Percentiles rank a stretch among this genome's conserved stretches.
Evolutionary conservation across 495 filamentous ascomycete species (phyloP).

Genomic region (Tirmania nivea): DNA sequence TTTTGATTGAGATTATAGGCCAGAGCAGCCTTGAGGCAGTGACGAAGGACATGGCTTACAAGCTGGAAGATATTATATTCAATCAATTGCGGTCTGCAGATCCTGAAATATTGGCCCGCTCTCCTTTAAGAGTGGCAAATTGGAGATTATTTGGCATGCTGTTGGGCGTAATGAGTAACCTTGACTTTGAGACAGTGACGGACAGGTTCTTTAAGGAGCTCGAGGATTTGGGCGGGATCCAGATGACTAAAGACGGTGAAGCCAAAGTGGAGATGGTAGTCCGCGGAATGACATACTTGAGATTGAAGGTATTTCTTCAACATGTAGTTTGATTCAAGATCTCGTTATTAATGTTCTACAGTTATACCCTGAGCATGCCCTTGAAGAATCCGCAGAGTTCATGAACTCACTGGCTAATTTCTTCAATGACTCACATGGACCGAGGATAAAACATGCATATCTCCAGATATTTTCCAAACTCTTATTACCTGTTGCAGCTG

Average conservation of each 20-base stretch:
- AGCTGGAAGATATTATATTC: constrained; percentile 85
- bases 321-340: constrained; percentile 4
- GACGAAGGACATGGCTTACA: constrained; percentile 69
- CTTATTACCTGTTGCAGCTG: constrained; percentile 68
- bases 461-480: constrained; percentile 76
- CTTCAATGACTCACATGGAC: constrained; percentile 66
- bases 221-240: constrained; percentile 42
- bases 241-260: constrained; percentile 41
- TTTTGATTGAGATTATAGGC: constrained; percentile 79
- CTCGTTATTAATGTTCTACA: constrained; percentile 2
- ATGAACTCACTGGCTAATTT: constrained; percentile 58
- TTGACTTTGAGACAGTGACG: constrained; percentile 67
- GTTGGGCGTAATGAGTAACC: constrained; percentile 81
- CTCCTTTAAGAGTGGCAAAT: constrained; percentile 67
- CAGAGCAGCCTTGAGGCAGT: constrained; percentile 67
- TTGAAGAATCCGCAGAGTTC: constrained; percentile 75
- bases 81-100: constrained; percentile 75
- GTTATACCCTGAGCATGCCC: constrained; percentile 43
- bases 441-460: constrained; percentile 76
- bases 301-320: constrained; percentile 33
- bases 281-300: constrained; percentile 73
- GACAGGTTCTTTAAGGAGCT: constrained; percentile 63
- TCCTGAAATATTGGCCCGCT: constrained; percentile 53
- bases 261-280: constrained; percentile 64
- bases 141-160: constrained; percentile 86